phyloP scores from a whole-genome alignment of 139 green algal species.

The Zygnema circumcarinatum region DNA sequence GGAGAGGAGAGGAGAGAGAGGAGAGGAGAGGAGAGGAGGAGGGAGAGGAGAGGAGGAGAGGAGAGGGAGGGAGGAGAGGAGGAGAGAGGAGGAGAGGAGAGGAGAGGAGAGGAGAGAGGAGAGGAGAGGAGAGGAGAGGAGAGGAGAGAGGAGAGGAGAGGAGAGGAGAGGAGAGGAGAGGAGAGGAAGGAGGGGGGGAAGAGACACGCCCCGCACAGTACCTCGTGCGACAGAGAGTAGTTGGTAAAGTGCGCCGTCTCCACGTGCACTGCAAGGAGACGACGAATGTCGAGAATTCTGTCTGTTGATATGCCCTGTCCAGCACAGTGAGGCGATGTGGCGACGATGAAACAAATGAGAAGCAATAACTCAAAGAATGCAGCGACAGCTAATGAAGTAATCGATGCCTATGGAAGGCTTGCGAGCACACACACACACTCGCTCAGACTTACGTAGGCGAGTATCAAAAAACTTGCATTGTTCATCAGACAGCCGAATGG shows the following conservation, averaged over 20 bases:
- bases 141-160: not conserved
- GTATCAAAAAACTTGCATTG: no score
- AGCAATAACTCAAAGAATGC: not conserved
- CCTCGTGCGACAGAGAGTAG: constrained; percentile 58
- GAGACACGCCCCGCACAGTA: constrained; percentile 7
- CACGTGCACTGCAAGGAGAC: constrained; percentile 48
- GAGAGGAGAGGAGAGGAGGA: not conserved
- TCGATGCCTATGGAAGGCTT: not conserved
- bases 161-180: not conserved
- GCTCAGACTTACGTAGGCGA: no score
- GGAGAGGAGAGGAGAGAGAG: not conserved
- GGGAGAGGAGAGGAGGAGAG: not conserved
- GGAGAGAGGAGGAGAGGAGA: not conserved
- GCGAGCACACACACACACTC: no score
- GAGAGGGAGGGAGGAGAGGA: not conserved
- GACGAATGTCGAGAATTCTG: constrained; percentile 39
- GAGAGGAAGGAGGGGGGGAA: not conserved
- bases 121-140: not conserved
- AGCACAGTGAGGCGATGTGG: not conserved
- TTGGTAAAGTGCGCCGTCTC: constrained; percentile 52
- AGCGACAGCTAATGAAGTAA: not conserved
- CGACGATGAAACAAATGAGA: constrained; percentile 13
- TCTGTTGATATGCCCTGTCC: constrained; percentile 60
- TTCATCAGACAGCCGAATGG: no score
- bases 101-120: not conserved